Evolutionary conservation across 352 stramenopile genomes (phyloP), one percentile per base, ranked within the genome.

Genomic region (Pythium oligandrum): DNA sequence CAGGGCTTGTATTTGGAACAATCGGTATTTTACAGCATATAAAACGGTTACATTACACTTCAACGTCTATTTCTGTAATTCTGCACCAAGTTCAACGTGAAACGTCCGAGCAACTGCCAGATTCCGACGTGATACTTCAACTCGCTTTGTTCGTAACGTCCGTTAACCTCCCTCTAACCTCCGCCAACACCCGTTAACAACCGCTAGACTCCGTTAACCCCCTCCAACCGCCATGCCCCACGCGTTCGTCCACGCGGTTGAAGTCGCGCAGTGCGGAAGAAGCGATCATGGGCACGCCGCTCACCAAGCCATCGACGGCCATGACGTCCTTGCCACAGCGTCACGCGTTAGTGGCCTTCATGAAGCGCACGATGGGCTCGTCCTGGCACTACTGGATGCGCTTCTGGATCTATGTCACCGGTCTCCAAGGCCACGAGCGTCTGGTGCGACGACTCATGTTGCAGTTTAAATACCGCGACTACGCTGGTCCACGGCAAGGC

Each of bases 341-440:
- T 4, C 57, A 36, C 9, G 47, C 38, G 9, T 5, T 49, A 6
- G 31, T 55, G 30, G 12, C 34, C 8, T 61, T 67, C 31, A 31
- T 70, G 1, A 48, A 33, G 12, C 54, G 68, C 42, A 68, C 65
- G 35, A 42, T 64, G 3, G 56, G 70, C 40, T 54, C 63, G 43
- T 64, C 78, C 26, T 5, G 87, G 40, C 62, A 78, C 52, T 44
- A 81, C 42, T 85, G 69, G 74, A n/a, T 77, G 60, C 81, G 83
- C 40, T 87, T 92, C 44, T 90, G 76, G 78, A 74, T 94, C 66
- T 91, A 85, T 61, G 63, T 79, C 43, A 92, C 74, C 32, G 81
- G 83, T 0, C 62, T 94, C 35, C 71, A 92, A 55, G 61, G 71
- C 40, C 73, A 89, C 51, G 79, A 87, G 43, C 40, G 70, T 52